These are phyloP conservation scores for Paramecium biaurelia DNA, from an alignment of 73 alveolate genomes.

Conservation along the genomic window DNA sequence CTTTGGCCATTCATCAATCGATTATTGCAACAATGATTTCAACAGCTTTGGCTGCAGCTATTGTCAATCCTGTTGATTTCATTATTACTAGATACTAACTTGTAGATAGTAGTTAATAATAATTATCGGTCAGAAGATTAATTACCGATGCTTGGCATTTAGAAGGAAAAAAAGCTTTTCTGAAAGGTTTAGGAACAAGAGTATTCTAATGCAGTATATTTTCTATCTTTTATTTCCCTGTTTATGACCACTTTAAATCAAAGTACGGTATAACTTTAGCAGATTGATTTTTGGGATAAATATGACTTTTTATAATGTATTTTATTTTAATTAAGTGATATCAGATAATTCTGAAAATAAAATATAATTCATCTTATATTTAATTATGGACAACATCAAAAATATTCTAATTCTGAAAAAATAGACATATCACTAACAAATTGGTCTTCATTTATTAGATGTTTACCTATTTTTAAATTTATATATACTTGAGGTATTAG, in stretches of 20 bases:
- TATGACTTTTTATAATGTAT: neutral
- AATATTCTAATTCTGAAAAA: neutral
- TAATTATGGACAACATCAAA: neutral
- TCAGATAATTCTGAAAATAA: neutral
- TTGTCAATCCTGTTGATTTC: slow-evolving; percentile 59
- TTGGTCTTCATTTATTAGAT: neutral
- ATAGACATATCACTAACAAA: neutral
- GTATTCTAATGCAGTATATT: slow-evolving; percentile 4
- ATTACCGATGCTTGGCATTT: neutral
- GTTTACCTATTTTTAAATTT: neutral
- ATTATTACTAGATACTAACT: slow-evolving; percentile 58
- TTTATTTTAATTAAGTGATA: neutral
- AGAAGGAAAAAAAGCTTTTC: slow-evolving; percentile 56
- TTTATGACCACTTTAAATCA: slow-evolving; percentile 57
- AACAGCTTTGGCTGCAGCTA: slow-evolving; percentile 35
- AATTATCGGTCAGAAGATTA: neutral
- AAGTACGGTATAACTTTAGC: slow-evolving; percentile 55
- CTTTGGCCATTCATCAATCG: slow-evolving; percentile 31
- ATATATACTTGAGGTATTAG: neutral
- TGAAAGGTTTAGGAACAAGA: slow-evolving; percentile 56
- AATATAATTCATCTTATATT: neutral
- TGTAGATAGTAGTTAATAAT: slow-evolving; percentile 37
- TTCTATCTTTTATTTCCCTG: slow-evolving; percentile 57
- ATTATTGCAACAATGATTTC: slow-evolving; percentile 27
- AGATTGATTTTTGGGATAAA: neutral